phyloP scores from a whole-genome alignment of 31 red algal species.

The Endocladia muricata region DNA sequence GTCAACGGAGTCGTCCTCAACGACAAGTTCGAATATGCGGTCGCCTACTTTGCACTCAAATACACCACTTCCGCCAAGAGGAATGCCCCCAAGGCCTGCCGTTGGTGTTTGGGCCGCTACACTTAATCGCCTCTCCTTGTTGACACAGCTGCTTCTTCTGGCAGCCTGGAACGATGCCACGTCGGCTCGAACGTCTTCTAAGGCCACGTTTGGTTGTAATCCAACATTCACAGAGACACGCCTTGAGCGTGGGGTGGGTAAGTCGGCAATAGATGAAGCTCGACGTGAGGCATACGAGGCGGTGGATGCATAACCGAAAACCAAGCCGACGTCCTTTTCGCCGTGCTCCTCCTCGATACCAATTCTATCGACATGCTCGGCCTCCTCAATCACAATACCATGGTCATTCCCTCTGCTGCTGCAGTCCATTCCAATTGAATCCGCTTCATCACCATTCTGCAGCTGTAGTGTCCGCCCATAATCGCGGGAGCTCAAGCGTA shows the following conservation, averaged over 20 bases:
- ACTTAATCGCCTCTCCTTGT: no score
- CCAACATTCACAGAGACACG: not conserved
- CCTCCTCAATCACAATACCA: no score
- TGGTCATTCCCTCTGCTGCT: no score
- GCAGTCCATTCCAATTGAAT: no score
- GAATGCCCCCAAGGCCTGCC: no score
- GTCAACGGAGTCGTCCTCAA: not conserved
- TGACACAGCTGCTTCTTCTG: not conserved
- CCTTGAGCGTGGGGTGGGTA: not conserved
- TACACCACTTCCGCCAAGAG: slow-evolving; percentile 1
- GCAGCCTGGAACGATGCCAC: not conserved
- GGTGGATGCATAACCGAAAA: not conserved
- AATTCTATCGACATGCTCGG: no score
- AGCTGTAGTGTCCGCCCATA: no score
- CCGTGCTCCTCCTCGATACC: no score
- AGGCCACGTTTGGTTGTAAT: not conserved
- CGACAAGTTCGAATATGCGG: not conserved
- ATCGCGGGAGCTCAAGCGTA: no score
- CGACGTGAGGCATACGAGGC: not conserved
- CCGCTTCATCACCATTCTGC: no score
- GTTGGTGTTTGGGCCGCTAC: no score
- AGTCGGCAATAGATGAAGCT: not conserved
- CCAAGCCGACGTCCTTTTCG: no score
- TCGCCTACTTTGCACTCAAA: not conserved
- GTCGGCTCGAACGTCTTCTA: not conserved